Evolutionary conservation across 148 eudicot species (phyloP), one percentile per base, ranked within the genome.

Genomic region (Nepenthes gracilis): DNA sequence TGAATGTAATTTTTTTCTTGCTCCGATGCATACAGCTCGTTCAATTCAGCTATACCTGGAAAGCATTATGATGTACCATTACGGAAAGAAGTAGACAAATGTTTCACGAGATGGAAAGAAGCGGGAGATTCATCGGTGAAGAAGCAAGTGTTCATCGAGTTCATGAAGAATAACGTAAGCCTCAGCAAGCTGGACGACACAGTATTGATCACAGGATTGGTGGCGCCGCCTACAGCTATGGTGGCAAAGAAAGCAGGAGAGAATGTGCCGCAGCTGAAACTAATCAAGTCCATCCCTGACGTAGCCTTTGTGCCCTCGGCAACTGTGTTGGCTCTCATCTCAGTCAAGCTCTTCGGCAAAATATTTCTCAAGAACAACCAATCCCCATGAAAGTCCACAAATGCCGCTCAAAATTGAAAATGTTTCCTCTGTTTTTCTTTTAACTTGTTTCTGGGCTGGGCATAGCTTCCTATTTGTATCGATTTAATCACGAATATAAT

Each of bases 141-240:
- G 78, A 74, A 75, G 62, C 35, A 74, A 56, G 35, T 80, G 35
- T 84, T 93, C 47, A 58, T 81, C 0, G 71, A 84, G 0, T 88
- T 93, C 69, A 80, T 93, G 77, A 76, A 57, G 69, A 43, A 64
- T 48, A 69, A 66, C 0, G 80, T 89, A 54, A 80, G 60, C 14
- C 70, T 71, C 2, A 80, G 80, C 77, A 77, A 75, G 66, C 69
- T 85, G 43, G 95, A 93, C 47, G 68, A 81, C 47, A 35, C 72
- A 1, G 84, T 88, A 45, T 64, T 93, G 57, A 72, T 86, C 38
- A 72, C 92, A 6, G 99, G 99, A 43, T 51, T 93, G 61, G 76
- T 93, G 59, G 86, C 95, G 1, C 99, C 99, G 9, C 89, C 99
- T 12, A 95, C 75, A n/a, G 95, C 99, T 56, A 93, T 93, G 95